phyloP scores from a whole-genome alignment of 371 early-diverging fungal genomes.

The Gilbertella persicaria region DNA sequence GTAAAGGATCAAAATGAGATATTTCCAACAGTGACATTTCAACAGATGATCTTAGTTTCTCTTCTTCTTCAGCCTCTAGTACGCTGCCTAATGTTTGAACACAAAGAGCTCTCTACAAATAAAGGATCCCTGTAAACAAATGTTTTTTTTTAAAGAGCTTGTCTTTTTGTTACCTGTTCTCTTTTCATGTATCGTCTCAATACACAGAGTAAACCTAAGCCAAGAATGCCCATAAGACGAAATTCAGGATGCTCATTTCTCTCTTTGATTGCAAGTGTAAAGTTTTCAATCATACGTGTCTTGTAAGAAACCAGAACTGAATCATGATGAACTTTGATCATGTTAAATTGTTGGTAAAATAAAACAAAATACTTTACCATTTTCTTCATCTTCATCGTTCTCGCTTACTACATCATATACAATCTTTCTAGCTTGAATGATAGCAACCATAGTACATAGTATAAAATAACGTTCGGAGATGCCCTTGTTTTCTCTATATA shows the following conservation, averaged over 20 bases:
- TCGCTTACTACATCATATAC: slow-evolving; percentile 8
- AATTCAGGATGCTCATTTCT: slow-evolving; percentile 72
- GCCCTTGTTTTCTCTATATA: slow-evolving; percentile 10
- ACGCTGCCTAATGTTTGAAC: slow-evolving; percentile 7
- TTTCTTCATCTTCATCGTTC: not conserved
- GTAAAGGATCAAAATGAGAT: slow-evolving; percentile 17
- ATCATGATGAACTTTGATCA: slow-evolving; percentile 17
- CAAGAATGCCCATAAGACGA: slow-evolving; percentile 65
- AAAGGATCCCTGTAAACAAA: not conserved
- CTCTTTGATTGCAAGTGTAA: slow-evolving; percentile 48
- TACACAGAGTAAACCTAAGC: slow-evolving; percentile 39
- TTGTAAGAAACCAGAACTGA: slow-evolving; percentile 63
- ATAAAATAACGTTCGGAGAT: slow-evolving; percentile 16
- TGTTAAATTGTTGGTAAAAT: no score
- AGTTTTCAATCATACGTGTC: slow-evolving; percentile 64
- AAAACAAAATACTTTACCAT: not conserved
- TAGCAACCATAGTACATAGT: slow-evolving; percentile 18
- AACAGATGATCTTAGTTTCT: slow-evolving; percentile 14
- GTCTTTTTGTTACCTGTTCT: not conserved
- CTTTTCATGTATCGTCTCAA: slow-evolving; percentile 7
- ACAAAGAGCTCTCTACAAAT: slow-evolving; percentile 2
- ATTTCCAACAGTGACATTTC: slow-evolving; percentile 32
- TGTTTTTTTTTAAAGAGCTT: not conserved
- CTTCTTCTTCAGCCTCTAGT: slow-evolving; percentile 14
- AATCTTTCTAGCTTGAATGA: slow-evolving; percentile 26